These are phyloP conservation scores for Dalechampia spathulata DNA, from an alignment of 441 rosid species.

Conservation along the genomic window DNA sequence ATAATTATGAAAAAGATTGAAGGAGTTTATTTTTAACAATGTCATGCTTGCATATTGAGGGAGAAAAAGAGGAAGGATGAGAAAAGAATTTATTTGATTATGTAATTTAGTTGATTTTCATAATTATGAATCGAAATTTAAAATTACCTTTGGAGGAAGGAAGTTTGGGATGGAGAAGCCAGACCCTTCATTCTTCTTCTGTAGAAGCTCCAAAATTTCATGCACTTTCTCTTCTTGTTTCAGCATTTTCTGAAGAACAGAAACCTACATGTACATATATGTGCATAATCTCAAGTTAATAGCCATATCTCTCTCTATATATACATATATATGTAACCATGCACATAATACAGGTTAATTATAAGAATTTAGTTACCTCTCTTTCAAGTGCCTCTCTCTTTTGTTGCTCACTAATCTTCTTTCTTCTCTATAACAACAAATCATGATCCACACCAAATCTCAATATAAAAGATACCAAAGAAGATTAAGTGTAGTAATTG, in stretches of 20 bases:
- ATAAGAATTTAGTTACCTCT: constrained; percentile 41
- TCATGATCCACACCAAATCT: neutral
- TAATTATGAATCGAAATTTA: no score
- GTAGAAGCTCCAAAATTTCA: constrained; percentile 51
- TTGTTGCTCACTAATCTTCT: constrained; percentile 52
- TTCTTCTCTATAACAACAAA: constrained; percentile 38
- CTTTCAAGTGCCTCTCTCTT: constrained; percentile 71
- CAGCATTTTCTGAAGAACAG: constrained; percentile 62
- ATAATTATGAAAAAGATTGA: no score
- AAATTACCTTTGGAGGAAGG: constrained; percentile 91
- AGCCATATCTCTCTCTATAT: no score
- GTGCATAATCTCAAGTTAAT: neutral
- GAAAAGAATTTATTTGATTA: no score
- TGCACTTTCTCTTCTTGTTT: constrained; percentile 72
- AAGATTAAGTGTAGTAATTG: no score
- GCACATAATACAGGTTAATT: no score
- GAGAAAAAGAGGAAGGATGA: no score
- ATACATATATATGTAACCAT: no score
- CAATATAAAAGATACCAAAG: no score
- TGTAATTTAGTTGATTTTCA: no score
- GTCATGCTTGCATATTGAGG: no score
- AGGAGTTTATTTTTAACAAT: no score
- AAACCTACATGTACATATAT: constrained; percentile 30
- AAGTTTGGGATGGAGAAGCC: constrained; percentile 46
- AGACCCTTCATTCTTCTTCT: constrained; percentile 33